Evolutionary conservation across 768 basidiomycete species (phyloP).

Genomic region (Lentinula sp.): DNA sequence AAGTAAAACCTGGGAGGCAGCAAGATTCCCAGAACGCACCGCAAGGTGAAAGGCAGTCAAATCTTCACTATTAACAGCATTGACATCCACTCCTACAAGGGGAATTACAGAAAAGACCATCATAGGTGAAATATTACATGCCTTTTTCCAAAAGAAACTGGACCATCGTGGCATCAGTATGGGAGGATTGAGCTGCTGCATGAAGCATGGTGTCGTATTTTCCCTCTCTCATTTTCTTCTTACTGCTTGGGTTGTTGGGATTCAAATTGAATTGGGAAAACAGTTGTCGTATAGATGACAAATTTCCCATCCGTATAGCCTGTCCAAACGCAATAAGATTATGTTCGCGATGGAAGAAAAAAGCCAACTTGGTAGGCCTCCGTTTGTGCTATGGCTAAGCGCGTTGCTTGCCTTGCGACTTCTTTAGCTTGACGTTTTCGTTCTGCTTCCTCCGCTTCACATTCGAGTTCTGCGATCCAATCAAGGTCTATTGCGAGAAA

Average conservation of each 20-base stretch:
- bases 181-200: neutral
- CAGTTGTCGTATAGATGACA: neutral
- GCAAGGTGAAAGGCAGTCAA: no score
- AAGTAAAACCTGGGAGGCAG: no score
- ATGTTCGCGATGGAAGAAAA: neutral
- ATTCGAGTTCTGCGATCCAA: neutral
- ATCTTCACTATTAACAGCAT: no score
- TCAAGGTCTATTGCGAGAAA: neutral
- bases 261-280: neutral
- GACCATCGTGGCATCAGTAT: neutral
- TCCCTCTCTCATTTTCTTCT: neutral
- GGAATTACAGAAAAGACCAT: no score
- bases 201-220: neutral
- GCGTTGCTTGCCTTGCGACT: neutral
- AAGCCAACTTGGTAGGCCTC: neutral
- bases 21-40: no score
- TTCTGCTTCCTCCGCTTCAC: neutral
- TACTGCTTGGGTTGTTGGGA: neutral
- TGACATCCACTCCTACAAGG: no score
- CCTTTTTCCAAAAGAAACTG: neutral
- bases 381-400: neutral
- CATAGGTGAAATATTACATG: no score
- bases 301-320: no score
- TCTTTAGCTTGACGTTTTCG: neutral
- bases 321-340: no score